Evolutionary conservation across 805 yeast genomes (phyloP), one percentile per base, ranked within the genome.

Genomic region (Deakozyma indianensis): DNA sequence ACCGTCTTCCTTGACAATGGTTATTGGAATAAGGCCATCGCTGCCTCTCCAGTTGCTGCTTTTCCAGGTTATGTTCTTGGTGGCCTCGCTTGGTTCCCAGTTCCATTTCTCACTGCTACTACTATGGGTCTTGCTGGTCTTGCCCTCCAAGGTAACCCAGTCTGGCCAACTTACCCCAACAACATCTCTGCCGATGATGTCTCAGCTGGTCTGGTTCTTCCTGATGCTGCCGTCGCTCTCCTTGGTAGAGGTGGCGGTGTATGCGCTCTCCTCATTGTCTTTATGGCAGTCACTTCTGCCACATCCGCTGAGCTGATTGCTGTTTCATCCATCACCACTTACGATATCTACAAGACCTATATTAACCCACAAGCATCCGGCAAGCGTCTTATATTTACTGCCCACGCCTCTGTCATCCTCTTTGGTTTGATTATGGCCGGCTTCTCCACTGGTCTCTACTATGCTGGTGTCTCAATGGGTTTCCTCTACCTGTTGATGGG

Each of bases 251-350:
- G 90, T 54, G 96, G 96, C 50, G 94, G 94, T 3, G 88, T 77
- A 42, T 88, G 88, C 28, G 73, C 87, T 7, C 70, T 87, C 51
- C 61, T 87, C 27, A 65, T 87, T 69, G 75, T 86, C 9, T 87
- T 87, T 63, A 83, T 85, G 88, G 95, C 96, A 22, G 90, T 83
- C 40, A 87, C 96, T 0, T 82, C 94, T 42, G 95, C 96, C 22
- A 77, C 84, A 74, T 83, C 94, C 25, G 90, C 95, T 32, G 95
- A 87, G 63, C 74, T 87, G 56, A 83, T 87, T 58, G 82, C 95
- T 2, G 88, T 84, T 18, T 82, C 94, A 2, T 80, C 95, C 1
- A 76, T 87, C 49, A 74, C 78, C 68, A 83, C 95, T 41, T 87
- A 84, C 55, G 96, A 87, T 64, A 70, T 87, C 50, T 87, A 81